Conservation (phyloP, 2,329 filamentous ascomycete genomes). For the Trichophaea hybrida region DNA sequence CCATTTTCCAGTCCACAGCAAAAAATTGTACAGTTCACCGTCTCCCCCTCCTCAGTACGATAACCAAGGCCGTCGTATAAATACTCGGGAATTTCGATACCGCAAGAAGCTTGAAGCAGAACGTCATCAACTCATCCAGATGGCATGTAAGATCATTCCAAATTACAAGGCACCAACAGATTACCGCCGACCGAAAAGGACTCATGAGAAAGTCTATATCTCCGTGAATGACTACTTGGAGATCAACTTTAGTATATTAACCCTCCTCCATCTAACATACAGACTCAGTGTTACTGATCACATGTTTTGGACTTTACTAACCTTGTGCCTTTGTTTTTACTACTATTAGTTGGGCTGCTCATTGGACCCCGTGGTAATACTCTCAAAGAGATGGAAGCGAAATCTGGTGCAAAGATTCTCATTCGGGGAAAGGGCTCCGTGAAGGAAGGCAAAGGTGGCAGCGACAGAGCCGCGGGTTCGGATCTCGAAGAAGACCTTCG, state of each 20-base stretch:
- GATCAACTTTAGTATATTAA: constrained; percentile 99
- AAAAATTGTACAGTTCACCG: constrained; percentile 52
- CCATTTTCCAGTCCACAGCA: too few species aligned
- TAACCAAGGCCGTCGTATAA: constrained; percentile 97
- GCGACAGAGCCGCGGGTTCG: constrained; percentile 95
- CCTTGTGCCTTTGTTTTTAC: constrained; percentile 52
- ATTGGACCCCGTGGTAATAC: constrained; percentile 99
- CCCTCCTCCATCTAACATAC: constrained; percentile 28
- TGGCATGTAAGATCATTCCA: constrained; percentile 97
- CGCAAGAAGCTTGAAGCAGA: constrained; percentile 96
- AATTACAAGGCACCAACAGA: constrained; percentile 98
- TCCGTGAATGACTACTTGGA: constrained; percentile 99
- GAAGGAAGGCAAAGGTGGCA: constrained; percentile 97
- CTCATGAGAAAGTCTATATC: constrained; percentile 99
- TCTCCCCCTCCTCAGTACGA: constrained; percentile 96
- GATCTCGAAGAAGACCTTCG: constrained; percentile 99
- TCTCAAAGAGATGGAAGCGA: constrained; percentile 96
- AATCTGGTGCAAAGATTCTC: constrained; percentile 95
- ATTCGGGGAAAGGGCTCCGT: constrained; percentile 99
- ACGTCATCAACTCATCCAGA: constrained; percentile 94
- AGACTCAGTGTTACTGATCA: not conserved
- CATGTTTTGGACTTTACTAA: constrained; percentile 48
- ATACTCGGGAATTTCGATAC: constrained; percentile 95
- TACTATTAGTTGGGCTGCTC: constrained; percentile 93
- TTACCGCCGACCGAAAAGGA: constrained; percentile 97